A percentile compares a stretch with the other conserved stretches of the same genome.
Evolutionary conservation across 2,329 filamentous ascomycete species (phyloP).

Genomic region (Hirsutella thompsonii): DNA sequence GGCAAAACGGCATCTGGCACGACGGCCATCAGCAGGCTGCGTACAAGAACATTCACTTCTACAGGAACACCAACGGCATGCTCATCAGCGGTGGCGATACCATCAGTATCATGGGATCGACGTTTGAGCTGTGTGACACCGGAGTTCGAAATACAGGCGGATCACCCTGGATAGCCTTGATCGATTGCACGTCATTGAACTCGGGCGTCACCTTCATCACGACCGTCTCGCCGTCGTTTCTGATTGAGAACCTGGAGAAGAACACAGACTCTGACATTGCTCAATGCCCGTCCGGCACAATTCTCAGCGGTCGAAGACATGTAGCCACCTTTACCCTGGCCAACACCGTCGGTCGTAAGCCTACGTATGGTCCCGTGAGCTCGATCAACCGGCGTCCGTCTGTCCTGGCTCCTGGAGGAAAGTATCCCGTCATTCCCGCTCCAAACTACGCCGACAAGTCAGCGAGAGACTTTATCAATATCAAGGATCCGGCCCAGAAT

Average conservation of each 20-base stretch:
- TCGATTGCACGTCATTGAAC: conserved; percentile 26
- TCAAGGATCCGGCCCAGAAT: conserved; percentile 24
- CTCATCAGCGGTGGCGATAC: conserved; percentile 19
- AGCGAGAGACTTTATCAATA: conserved; percentile 14
- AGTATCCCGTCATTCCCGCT: conserved; percentile 21
- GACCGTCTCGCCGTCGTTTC: conserved; percentile 23
- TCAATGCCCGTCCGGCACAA: conserved; percentile 16
- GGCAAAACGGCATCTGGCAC: conserved; percentile 29
- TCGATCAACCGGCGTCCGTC: conserved; percentile 18
- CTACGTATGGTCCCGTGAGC: conserved; percentile 22
- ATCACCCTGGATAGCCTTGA: conserved; percentile 24
- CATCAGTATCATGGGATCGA: conserved; percentile 24
- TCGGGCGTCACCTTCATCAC: conserved; percentile 26
- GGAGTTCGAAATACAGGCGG: conserved; percentile 23
- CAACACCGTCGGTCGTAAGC: conserved; percentile 26
- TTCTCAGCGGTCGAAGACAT: conserved; percentile 16
- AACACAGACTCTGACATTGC: conserved; percentile 24
- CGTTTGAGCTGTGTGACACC: conserved; percentile 25
- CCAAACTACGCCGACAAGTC: conserved; percentile 24
- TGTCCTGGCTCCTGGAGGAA: conserved; percentile 22
- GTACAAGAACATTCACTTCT: conserved; percentile 30
- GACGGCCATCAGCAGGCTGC: conserved; percentile 29
- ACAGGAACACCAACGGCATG: conserved; percentile 23
- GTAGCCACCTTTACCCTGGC: conserved; percentile 27
- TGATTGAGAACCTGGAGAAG: conserved; percentile 30